These are phyloP conservation scores for Colletotrichum cordylinicola DNA, from an alignment of 2,329 filamentous ascomycete species.

Conservation along the genomic window DNA sequence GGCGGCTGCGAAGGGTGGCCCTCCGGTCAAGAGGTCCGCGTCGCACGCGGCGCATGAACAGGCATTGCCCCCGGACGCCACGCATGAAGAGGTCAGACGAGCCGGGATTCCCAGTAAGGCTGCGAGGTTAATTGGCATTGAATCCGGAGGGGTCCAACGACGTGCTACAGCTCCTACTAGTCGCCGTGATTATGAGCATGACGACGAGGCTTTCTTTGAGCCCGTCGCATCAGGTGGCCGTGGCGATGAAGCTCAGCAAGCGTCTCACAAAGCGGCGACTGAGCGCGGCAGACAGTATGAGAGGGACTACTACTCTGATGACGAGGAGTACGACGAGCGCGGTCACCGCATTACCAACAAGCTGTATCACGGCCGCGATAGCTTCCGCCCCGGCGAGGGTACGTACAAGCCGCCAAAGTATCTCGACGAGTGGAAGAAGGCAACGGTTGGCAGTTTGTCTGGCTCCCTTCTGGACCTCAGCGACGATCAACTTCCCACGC, in stretches of 20 bases:
- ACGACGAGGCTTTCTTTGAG: not conserved
- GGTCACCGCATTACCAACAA: constrained; percentile 44
- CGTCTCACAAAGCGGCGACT: not conserved
- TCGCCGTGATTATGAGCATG: constrained; percentile 8
- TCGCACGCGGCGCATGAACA: constrained; percentile 33
- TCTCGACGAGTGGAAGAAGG: constrained; percentile 77
- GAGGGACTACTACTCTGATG: constrained; percentile 29
- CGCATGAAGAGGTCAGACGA: not conserved
- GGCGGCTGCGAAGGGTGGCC: constrained; percentile 20
- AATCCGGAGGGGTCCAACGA: constrained; percentile 16
- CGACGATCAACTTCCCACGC: constrained; percentile 34
- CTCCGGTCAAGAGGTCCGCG: constrained; percentile 13
- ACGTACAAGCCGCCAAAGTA: constrained; percentile 65
- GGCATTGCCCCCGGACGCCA: constrained; percentile 35
- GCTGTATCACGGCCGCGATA: constrained; percentile 46
- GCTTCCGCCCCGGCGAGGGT: constrained; percentile 54
- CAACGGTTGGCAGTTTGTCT: constrained; percentile 65
- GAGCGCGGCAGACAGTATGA: constrained; percentile 9
- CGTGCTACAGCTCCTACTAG: constrained; percentile 18
- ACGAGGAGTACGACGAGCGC: constrained; percentile 30
- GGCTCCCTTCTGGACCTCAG: constrained; percentile 66
- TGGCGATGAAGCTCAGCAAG: not conserved
- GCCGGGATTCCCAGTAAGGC: constrained; percentile 21
- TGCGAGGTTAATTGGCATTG: constrained; percentile 21
- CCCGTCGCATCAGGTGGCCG: not conserved